phyloP scores from a whole-genome alignment of 192 early-diverging fungal species.

The Backusella tuberculispora region DNA sequence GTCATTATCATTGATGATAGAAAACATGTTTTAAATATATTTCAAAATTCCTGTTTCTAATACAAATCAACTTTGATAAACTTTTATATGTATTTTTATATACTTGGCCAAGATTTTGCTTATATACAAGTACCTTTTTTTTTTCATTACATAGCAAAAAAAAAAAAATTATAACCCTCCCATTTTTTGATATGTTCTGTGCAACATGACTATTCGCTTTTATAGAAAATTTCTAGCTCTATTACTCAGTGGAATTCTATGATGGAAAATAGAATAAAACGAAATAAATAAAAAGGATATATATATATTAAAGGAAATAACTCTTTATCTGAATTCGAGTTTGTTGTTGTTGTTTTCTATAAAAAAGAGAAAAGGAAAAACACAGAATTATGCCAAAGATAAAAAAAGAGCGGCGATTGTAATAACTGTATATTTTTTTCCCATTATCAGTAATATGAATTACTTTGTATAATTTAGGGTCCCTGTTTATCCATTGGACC shows the following conservation, averaged over 20 bases:
- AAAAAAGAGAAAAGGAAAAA: background rate
- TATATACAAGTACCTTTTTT: too few relatives aligned
- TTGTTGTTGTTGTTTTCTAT: background rate
- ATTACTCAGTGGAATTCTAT: too few relatives aligned
- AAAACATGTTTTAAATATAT: too few relatives aligned
- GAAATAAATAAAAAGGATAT: background rate
- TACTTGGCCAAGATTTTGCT: too few relatives aligned
- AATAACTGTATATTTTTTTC: background rate
- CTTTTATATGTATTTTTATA: too few relatives aligned
- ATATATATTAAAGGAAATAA: background rate
- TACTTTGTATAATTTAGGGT: slow-evolving; percentile 1
- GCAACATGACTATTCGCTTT: background rate
- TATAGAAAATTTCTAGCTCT: too few relatives aligned
- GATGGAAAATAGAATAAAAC: too few relatives aligned
- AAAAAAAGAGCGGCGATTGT: background rate
- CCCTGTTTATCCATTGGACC: slow-evolving; percentile 5
- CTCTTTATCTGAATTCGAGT: background rate
- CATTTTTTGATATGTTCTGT: background rate
- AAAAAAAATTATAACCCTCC: background rate
- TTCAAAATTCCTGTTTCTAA: too few relatives aligned
- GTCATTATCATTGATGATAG: too few relatives aligned
- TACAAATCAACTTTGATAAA: too few relatives aligned
- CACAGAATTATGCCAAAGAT: background rate
- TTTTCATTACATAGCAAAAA: background rate
- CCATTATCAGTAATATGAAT: slow-evolving; percentile 5